Percentiles rank a stretch among this genome's conserved stretches.
Conservation (phyloP, 1,284 basidiomycete genomes). For the Xanthoconium separans region DNA sequence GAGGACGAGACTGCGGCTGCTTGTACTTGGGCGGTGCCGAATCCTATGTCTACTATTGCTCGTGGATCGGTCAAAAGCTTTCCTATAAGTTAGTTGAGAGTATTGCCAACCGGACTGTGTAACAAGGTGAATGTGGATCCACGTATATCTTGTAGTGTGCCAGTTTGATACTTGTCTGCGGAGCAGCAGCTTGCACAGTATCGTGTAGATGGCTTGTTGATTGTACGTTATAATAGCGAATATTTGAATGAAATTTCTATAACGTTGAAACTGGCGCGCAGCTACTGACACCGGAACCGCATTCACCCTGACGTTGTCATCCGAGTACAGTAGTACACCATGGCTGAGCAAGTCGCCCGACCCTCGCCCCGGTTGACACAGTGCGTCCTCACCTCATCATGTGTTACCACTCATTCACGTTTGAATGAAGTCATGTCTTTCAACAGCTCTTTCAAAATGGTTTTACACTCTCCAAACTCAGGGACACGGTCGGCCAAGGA, state of each 20-base stretch:
- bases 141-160: too few relatives aligned
- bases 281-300: background rate
- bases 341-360: slow-evolving; percentile 27
- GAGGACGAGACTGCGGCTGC: slow-evolving; percentile 82
- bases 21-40: slow-evolving; percentile 83
- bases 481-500: slow-evolving; percentile 61
- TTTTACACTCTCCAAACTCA: slow-evolving; percentile 56
- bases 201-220: too few relatives aligned
- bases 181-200: too few relatives aligned
- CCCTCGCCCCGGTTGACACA: slow-evolving; percentile 22
- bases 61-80: slow-evolving; percentile 72
- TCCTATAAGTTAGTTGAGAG: slow-evolving; percentile 90
- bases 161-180: too few relatives aligned
- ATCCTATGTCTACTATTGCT: slow-evolving; percentile 95
- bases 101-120: slow-evolving; percentile 93
- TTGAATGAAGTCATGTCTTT: slow-evolving; percentile 53
- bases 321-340: slow-evolving; percentile 1
- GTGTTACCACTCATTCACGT: slow-evolving; percentile 5
- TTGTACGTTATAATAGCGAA: too few relatives aligned
- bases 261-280: too few relatives aligned
- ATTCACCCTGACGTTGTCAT: background rate
- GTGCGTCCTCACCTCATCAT: slow-evolving; percentile 19
- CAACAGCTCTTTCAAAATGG: slow-evolving; percentile 59
- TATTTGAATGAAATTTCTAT: too few relatives aligned
- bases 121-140: slow-evolving; percentile 43